Percentiles rank a stretch among this genome's conserved stretches.
Conservation (phyloP, 208 protist species). For the Leptomonas pyrrhocoris region DNA sequence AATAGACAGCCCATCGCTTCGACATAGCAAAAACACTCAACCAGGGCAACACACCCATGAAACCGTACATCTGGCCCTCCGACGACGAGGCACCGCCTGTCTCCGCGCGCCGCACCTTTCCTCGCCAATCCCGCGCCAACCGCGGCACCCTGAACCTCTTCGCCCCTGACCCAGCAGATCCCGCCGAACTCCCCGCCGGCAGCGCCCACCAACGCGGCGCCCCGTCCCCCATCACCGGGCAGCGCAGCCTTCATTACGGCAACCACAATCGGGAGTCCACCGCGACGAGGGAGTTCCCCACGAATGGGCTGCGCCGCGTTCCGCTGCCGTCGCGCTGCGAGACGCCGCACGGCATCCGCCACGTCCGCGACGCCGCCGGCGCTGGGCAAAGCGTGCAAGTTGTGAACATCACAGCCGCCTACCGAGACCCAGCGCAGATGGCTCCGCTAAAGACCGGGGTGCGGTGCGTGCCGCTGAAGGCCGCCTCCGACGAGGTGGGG, state of each 20-base stretch:
- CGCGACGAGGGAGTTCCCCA: constrained; percentile 64
- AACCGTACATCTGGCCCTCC: constrained; percentile 33
- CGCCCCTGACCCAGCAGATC: neutral
- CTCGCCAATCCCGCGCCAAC: constrained; percentile 28
- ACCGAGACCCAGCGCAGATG: constrained; percentile 74
- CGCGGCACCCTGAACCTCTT: constrained; percentile 58
- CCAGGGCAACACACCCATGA: neutral
- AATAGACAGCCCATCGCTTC: too few species aligned
- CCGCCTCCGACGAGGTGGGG: constrained; percentile 29
- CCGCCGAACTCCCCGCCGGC: neutral
- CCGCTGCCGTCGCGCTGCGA: constrained; percentile 32
- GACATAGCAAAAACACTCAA: neutral
- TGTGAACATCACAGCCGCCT: constrained; percentile 71
- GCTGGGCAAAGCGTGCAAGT: constrained; percentile 75
- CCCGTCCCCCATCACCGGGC: constrained; percentile 18
- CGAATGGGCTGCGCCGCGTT: constrained; percentile 51
- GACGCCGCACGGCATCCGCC: constrained; percentile 62
- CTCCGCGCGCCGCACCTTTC: constrained; percentile 29
- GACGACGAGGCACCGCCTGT: constrained; percentile 26
- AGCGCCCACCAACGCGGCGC: neutral
- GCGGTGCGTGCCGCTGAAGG: constrained; percentile 36
- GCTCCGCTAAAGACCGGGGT: constrained; percentile 37
- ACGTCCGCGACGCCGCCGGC: constrained; percentile 41
- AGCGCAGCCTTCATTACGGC: constrained; percentile 20
- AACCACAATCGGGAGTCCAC: constrained; percentile 61